These are phyloP conservation scores for Pseudocercospora musae DNA, from an alignment of 2,329 filamentous ascomycete genomes.

Conservation along the genomic window DNA sequence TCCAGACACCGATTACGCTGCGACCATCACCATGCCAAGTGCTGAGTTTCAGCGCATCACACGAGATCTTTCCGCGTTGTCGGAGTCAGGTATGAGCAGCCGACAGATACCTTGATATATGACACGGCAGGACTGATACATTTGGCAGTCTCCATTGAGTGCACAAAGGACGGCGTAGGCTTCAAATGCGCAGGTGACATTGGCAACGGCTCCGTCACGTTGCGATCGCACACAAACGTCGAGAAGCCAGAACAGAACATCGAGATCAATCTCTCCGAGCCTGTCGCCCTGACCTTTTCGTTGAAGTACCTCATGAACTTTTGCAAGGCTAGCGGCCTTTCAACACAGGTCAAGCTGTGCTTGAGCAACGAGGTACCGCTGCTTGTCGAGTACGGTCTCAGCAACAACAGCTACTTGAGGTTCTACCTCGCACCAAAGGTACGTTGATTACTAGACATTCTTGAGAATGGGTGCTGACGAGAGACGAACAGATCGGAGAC, in stretches of 20 bases:
- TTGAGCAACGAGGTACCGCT: slow-evolving; percentile 95
- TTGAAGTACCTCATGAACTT: slow-evolving; percentile 99
- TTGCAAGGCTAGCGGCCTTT: slow-evolving; percentile 92
- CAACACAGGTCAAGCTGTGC: slow-evolving; percentile 80
- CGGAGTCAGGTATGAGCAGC: slow-evolving; percentile 76
- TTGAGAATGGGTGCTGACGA: background rate
- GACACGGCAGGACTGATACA: slow-evolving; percentile 24
- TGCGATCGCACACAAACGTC: slow-evolving; percentile 82
- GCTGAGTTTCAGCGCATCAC: slow-evolving; percentile 92
- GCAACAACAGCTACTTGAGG: slow-evolving; percentile 80
- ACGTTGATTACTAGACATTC: background rate
- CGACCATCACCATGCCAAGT: slow-evolving; percentile 84
- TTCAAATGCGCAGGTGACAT: slow-evolving; percentile 94
- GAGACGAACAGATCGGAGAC: slow-evolving; percentile 61
- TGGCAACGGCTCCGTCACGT: slow-evolving; percentile 87
- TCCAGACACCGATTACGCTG: slow-evolving; percentile 96
- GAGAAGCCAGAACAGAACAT: slow-evolving; percentile 86
- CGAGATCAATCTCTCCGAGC: slow-evolving; percentile 85
- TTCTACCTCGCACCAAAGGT: slow-evolving; percentile 99
- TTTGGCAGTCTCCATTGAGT: slow-evolving; percentile 82
- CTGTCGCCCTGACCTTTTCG: slow-evolving; percentile 92
- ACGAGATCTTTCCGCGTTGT: slow-evolving; percentile 84
- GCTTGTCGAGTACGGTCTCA: slow-evolving; percentile 83
- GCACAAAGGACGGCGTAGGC: slow-evolving; percentile 94
- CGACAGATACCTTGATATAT: background rate